Evolutionary conservation across 139 green algal genomes (phyloP).

Genomic region (Gonium pectorale): DNA sequence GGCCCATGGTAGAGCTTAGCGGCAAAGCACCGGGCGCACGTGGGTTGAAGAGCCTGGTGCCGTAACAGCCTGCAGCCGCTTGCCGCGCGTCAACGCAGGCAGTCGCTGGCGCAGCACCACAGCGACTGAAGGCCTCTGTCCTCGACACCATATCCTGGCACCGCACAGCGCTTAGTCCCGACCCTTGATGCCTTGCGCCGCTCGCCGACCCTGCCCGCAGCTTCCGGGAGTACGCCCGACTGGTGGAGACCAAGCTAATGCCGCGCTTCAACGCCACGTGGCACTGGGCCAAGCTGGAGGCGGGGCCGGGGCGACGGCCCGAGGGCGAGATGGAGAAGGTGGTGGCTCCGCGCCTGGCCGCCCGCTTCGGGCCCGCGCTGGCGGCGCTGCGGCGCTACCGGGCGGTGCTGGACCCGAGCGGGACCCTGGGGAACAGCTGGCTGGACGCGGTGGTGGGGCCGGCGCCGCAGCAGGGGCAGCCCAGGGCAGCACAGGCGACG

Average conservation of each 20-base stretch:
- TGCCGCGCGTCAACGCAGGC: too few relatives aligned
- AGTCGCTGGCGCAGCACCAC: too few relatives aligned
- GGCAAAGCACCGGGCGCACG: too few relatives aligned
- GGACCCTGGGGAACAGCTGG: constrained; percentile 86
- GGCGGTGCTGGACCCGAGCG: constrained; percentile 84
- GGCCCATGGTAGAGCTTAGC: too few relatives aligned
- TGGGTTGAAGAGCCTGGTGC: too few relatives aligned
- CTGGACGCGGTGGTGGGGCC: constrained; percentile 76
- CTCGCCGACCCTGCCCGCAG: constrained; percentile 49
- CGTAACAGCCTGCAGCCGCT: too few relatives aligned
- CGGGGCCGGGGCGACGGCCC: constrained; percentile 2
- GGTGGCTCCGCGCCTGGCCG: constrained; percentile 59
- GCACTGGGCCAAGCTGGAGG: constrained; percentile 99
- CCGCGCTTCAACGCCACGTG: constrained; percentile 81
- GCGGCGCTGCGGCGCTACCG: constrained; percentile 46
- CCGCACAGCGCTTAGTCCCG: too few relatives aligned
- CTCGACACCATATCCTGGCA: too few relatives aligned
- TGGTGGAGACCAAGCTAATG: constrained; percentile 80
- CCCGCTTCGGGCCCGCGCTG: constrained; percentile 35
- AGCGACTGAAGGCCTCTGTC: too few relatives aligned
- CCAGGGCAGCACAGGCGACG: too few relatives aligned
- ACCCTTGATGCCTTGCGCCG: too few relatives aligned
- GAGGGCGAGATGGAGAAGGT: constrained; percentile 43
- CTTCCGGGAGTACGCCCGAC: constrained; percentile 84
- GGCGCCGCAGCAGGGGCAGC: constrained; percentile 4